phyloP scores from a whole-genome alignment of 805 yeast species.

The Metschnikowia gruessii region DNA sequence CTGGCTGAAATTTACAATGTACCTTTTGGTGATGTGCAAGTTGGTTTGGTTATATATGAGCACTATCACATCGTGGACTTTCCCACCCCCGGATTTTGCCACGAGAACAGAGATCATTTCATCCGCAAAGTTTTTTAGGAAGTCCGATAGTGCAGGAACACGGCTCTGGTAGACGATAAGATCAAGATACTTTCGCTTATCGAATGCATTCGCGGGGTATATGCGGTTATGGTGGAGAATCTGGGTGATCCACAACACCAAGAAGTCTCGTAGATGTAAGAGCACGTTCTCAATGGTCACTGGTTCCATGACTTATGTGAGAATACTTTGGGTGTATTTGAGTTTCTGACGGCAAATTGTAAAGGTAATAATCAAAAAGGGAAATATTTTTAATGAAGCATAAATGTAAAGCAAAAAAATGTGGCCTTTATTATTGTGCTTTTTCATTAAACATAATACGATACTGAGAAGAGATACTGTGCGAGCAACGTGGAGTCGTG shows the following conservation, averaged over 20 bases:
- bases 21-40: slow-evolving; percentile 35
- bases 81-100: slow-evolving; percentile 23
- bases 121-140: slow-evolving; percentile 38
- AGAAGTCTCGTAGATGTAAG: slow-evolving; percentile 44
- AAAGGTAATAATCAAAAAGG: too few relatives aligned
- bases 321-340: too few relatives aligned
- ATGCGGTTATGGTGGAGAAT: slow-evolving; percentile 51
- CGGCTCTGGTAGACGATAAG: slow-evolving; percentile 41
- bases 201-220: slow-evolving; percentile 53
- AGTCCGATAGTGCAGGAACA: slow-evolving; percentile 47
- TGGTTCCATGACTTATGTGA: slow-evolving; percentile 6
- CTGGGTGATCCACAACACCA: slow-evolving; percentile 52
- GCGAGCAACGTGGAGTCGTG: too few relatives aligned
- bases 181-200: slow-evolving; percentile 40
- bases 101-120: slow-evolving; percentile 23
- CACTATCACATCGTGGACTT: slow-evolving; percentile 34
- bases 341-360: too few relatives aligned
- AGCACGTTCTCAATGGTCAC: slow-evolving; percentile 31
- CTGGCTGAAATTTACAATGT: slow-evolving; percentile 34
- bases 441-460: too few relatives aligned
- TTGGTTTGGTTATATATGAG: slow-evolving; percentile 34
- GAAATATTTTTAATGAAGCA: too few relatives aligned
- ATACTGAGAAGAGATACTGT: too few relatives aligned
- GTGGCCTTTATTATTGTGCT: too few relatives aligned
- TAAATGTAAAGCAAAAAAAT: too few relatives aligned